Conservation (phyloP, 306 rosid species). For the Corylus avellana region DNA sequence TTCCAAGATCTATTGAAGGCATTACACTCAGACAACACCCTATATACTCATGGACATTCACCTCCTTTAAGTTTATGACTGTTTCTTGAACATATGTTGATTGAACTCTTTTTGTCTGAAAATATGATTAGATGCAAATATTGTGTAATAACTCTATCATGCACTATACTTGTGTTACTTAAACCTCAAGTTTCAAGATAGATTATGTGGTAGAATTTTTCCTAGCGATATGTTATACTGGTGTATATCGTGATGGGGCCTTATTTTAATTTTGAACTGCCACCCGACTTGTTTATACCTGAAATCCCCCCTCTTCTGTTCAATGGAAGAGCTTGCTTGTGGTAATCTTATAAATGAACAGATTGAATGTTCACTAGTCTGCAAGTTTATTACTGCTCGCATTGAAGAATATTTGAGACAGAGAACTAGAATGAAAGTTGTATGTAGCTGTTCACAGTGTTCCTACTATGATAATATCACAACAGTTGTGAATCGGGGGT, state of each 20-base stretch:
- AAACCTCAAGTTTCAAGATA: background rate
- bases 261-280: too few relatives aligned
- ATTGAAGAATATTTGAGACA: background rate
- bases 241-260: background rate
- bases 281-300: too few relatives aligned
- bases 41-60: background rate
- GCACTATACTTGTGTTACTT: background rate
- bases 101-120: background rate
- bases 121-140: background rate
- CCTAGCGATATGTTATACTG: background rate
- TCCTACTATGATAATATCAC: background rate
- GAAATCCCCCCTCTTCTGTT: background rate
- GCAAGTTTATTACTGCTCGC: background rate
- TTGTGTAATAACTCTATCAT: background rate
- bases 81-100: background rate
- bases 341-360: background rate
- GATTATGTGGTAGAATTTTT: background rate
- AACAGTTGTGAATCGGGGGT: background rate
- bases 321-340: background rate
- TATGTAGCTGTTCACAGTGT: background rate
- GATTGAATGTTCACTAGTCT: background rate
- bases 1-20: conserved; percentile 4
- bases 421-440: background rate
- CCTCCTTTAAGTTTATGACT: conserved; percentile 1
- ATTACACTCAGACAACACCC: background rate